Base-by-base conservation (phyloP, 1,284 basidiomycete genomes). In the Nidula niveotomentosa region DNA sequence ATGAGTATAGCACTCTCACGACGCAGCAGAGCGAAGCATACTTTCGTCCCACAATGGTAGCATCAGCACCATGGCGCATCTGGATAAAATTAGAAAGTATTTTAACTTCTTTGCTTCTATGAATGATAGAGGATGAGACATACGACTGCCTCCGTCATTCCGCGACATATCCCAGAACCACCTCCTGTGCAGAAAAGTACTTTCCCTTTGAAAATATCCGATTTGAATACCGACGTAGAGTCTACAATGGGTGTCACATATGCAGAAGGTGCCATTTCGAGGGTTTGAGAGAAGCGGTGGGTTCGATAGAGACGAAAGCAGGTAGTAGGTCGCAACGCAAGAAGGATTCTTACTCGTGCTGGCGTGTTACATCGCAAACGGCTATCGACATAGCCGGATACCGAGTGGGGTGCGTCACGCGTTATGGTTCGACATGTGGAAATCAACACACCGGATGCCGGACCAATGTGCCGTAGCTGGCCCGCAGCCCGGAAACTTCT, bases 101-200 rank as follows among this genome's bases (percentile, higher is more conserved):
- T 17, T 45, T 52, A 10, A 34, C 45, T n/a, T n/a, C 9, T 45
- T 18, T 33, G 18, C 12, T 52, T 44, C 50, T 49, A 36, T 49
- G 52, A 51, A 18, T 36, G 48, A 48, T 49, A 55, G 35, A 44
- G 54, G 52, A 52, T 56, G 55, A 46, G 45, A 75, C 85, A 54
- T 65, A 90, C 88, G 67, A 96, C 78, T 34, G 87, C 82, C 67
- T 93, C 84, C 39, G 89, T 91, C 87, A 98, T 95, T 51, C 77
- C 84, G 63, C 91, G 90, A 74, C 96, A 95, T 73, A 99, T 98
- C 9, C 96, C 96, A 57, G 91, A 91, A 6, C 92, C 85, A 50
- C 92, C 92, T 48, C 92, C 93, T 0, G 94, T 97, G 71, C 91
- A 94, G 75, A 98, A 96, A 15, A 96, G 80, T 10, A 98, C 94